Conservation (phyloP, 2,329 filamentous ascomycete genomes). For the Alternaria sp. region DNA sequence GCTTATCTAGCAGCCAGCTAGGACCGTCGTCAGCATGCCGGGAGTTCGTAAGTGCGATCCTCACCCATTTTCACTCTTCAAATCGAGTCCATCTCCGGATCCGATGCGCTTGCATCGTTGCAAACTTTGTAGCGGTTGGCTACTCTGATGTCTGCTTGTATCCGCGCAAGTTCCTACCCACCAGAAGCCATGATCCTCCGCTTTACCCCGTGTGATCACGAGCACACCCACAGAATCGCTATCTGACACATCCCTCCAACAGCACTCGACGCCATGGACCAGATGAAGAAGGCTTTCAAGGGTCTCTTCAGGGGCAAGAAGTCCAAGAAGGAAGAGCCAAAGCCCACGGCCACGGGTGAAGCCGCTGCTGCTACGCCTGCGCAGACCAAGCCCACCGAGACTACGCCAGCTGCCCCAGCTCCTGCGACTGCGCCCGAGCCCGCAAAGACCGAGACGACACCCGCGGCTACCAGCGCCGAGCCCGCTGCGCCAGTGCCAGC, state of each 20-base stretch:
- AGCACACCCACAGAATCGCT: background rate
- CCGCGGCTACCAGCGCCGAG: slow-evolving; percentile 12
- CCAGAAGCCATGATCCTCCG: background rate
- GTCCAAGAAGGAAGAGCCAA: slow-evolving; percentile 38
- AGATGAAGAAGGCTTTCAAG: slow-evolving; percentile 49
- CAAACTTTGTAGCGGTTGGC: background rate
- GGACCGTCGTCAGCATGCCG: slow-evolving; percentile 38
- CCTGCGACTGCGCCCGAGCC: slow-evolving; percentile 31
- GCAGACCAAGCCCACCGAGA: slow-evolving; percentile 42
- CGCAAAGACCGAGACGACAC: slow-evolving; percentile 14
- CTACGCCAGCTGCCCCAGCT: slow-evolving; percentile 40
- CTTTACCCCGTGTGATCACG: background rate
- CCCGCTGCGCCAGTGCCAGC: slow-evolving; percentile 18
- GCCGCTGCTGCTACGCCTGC: slow-evolving; percentile 27
- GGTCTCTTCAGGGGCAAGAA: slow-evolving; percentile 45
- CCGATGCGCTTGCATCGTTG: background rate
- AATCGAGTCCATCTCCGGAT: background rate
- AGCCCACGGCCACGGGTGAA: slow-evolving; percentile 34
- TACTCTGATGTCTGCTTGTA: background rate
- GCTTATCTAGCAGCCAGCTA: background rate
- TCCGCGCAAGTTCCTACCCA: background rate
- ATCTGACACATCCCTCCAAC: slow-evolving; percentile 16
- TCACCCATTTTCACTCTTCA: slow-evolving; percentile 7
- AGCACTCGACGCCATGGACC: slow-evolving; percentile 46
- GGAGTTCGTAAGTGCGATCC: slow-evolving; percentile 47